Percentiles rank a stretch among this genome's conserved stretches.
phyloP scores from a whole-genome alignment of 805 yeast genomes.

The Monosporozyma solicola region DNA sequence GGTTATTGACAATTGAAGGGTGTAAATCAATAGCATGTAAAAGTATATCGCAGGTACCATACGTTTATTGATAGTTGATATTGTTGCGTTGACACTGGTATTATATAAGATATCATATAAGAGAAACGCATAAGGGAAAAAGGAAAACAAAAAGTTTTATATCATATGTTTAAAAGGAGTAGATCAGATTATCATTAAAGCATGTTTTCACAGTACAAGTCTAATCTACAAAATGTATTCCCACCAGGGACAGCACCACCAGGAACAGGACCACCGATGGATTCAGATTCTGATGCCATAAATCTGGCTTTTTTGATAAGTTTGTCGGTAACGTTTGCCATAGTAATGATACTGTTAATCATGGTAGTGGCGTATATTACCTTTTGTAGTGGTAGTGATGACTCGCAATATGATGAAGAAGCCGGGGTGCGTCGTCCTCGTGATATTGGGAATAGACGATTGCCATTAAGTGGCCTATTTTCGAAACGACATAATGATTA shows the following conservation, averaged over 20 bases:
- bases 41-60: too few relatives aligned
- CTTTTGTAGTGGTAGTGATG: slow-evolving; percentile 26
- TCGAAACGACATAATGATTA: slow-evolving; percentile 14
- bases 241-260: slow-evolving; percentile 8
- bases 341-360: slow-evolving; percentile 25
- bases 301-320: slow-evolving; percentile 29
- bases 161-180: neutral
- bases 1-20: neutral
- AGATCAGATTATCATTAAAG: neutral
- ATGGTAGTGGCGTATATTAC: slow-evolving; percentile 28
- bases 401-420: slow-evolving; percentile 28
- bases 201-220: too few relatives aligned
- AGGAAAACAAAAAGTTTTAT: neutral
- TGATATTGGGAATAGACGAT: neutral
- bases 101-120: neutral
- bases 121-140: neutral
- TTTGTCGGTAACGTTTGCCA: slow-evolving; percentile 28
- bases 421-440: slow-evolving; percentile 3
- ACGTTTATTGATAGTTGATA: too few relatives aligned
- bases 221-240: neutral
- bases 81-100: neutral
- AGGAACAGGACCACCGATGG: slow-evolving; percentile 13
- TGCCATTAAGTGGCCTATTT: neutral
- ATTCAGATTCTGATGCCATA: slow-evolving; percentile 23
- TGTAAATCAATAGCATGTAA: too few relatives aligned